Percentiles rank a stretch among this genome's conserved stretches.
phyloP scores from a whole-genome alignment of 2,329 filamentous ascomycete genomes.

The Botryotinia globosa region DNA sequence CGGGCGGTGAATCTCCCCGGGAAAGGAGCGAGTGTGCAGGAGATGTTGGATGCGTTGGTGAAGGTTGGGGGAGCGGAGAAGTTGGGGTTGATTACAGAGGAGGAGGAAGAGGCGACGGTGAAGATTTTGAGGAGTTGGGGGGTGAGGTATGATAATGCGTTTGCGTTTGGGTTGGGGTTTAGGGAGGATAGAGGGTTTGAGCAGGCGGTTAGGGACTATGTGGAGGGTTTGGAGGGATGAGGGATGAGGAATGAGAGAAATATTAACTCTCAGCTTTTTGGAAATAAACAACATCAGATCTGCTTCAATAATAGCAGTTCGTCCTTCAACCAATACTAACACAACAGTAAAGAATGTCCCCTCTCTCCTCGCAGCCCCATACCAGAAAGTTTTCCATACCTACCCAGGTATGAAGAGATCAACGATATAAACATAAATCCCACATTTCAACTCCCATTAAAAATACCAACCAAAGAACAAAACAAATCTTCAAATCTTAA shows the following conservation, averaged over 20 bases:
- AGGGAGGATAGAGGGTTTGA: slow-evolving; percentile 52
- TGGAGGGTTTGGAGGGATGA: slow-evolving; percentile 25
- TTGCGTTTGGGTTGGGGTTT: slow-evolving; percentile 51
- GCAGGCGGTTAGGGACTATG: slow-evolving; percentile 54
- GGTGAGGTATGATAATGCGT: slow-evolving; percentile 52
- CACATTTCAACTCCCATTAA: not conserved
- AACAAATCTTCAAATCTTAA: no score
- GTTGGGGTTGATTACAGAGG: slow-evolving; percentile 52
- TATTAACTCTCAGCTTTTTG: fast-evolving
- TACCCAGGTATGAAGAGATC: no score
- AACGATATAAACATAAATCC: not conserved
- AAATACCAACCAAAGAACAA: not conserved
- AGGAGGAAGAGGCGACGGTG: slow-evolving; percentile 52
- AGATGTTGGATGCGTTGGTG: slow-evolving; percentile 57
- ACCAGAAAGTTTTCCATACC: fast-evolving
- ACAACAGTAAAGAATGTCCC: fast-evolving
- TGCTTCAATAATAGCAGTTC: not conserved
- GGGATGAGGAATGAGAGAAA: not conserved
- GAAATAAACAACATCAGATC: not conserved
- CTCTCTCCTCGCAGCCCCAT: not conserved
- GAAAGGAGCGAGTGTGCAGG: slow-evolving; percentile 54
- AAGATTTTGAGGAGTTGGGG: slow-evolving; percentile 60
- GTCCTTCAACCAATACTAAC: not conserved
- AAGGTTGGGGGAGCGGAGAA: slow-evolving; percentile 55
- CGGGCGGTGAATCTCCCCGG: slow-evolving; percentile 59